Evolutionary conservation across 2,329 filamentous ascomycete species (phyloP), one percentile per base, ranked within the genome.

Genomic region (Fusarium neocosmosporiellum): DNA sequence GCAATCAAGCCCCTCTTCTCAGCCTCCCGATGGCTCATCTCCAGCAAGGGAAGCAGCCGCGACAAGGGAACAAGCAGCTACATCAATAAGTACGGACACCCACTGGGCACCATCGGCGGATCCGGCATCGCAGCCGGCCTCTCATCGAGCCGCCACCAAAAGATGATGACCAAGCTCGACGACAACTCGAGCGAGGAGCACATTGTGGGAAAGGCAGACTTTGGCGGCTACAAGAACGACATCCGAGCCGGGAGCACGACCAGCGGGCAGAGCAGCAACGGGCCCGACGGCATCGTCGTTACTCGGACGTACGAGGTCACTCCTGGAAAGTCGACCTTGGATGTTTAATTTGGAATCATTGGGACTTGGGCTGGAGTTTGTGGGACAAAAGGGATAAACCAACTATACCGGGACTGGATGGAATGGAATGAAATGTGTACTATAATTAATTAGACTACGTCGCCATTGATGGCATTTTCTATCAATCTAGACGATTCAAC

Each of bases 1-100:
- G 78, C 79, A 22, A 84, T 85, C 66, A 84, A 83, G 34, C 82
- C 83, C 3, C 74, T 84, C 16, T 83, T 84, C 76, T 80, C 78
- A 5, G 74, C 72, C 9, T 71, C 73, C 16, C 74, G 75, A 31
- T 82, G 81, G 81, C 75, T 82, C 61, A 75, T 75, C 11, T 79
- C 79, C n/a, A 79, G 78, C 63, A 78, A 81, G 24, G 75, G 78
- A 14, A 80, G 77, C 67, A 80, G 77, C 33, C 74, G 67, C 24
- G 67, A 74, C 10, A 76, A 78, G 53, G 73, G 75, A 55, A 67
- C 68, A 6, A 76, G 71, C 55, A 74, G 69, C n/a, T 78, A 75
- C 55, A 61, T 60, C 33, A 77, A 78, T 59, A 77, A 63, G 9
- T 74, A 74, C 63, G 72, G 76, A 20, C 74, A 80, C 20, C 67